phyloP scores from a whole-genome alignment of 768 basidiomycete genomes.

The Tylopilus sp. region DNA sequence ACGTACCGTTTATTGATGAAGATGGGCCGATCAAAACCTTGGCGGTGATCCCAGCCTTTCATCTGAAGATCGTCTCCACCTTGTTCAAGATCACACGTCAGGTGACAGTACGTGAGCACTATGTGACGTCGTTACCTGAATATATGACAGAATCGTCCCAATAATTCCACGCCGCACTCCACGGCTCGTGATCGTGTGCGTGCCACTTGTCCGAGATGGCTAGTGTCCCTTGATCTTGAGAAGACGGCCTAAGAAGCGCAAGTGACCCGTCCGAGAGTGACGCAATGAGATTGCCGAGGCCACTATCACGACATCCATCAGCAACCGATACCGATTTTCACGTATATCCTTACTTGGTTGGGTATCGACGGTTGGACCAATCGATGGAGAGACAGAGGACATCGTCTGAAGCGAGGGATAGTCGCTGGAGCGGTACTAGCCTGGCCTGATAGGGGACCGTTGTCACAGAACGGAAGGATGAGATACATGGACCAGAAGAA shows the following conservation, averaged over 20 bases:
- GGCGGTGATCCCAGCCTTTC: conserved; percentile 88
- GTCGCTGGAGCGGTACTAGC: conserved; percentile 38
- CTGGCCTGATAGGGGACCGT: conserved; percentile 31
- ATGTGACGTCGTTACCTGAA: conserved; percentile 55
- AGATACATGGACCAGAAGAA: conserved; percentile 16
- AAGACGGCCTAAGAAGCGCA: conserved; percentile 52
- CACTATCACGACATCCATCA: conserved; percentile 31
- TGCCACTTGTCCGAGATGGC: conserved; percentile 60
- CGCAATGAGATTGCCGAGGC: conserved; percentile 58
- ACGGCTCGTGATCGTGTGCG: conserved; percentile 92
- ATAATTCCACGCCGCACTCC: conserved; percentile 89
- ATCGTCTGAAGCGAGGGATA: conserved; percentile 50
- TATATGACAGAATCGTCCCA: conserved; percentile 80
- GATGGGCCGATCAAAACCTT: conserved; percentile 53
- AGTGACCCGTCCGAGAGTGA: conserved; percentile 82
- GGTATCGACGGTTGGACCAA: conserved; percentile 73
- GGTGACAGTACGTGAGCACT: not conserved
- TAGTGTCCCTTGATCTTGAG: conserved; percentile 43
- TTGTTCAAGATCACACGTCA: conserved; percentile 26
- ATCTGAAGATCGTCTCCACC: conserved; percentile 91
- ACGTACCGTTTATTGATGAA: conserved; percentile 71
- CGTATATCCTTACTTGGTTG: conserved; percentile 39
- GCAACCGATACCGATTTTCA: not conserved
- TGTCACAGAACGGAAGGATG: not conserved
- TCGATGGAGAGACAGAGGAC: conserved; percentile 87